These are phyloP conservation scores for Stylosanthes scabra DNA, from an alignment of 331 rosid genomes.

Conservation along the genomic window DNA sequence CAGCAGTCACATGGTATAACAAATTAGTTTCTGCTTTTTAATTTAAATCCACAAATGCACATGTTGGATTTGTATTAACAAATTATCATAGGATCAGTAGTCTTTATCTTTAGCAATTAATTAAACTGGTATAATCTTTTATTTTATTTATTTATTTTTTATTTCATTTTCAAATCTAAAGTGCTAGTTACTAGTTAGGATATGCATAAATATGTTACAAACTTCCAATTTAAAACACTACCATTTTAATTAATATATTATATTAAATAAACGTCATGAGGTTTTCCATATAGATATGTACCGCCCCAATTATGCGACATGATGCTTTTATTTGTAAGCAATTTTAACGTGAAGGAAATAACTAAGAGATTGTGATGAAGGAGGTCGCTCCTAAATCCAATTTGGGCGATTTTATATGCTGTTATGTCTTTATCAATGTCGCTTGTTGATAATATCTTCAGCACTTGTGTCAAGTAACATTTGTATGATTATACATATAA, in stretches of 20 bases:
- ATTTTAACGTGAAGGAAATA: no score
- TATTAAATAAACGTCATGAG: no score
- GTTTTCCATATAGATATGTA: no score
- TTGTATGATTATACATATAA: no score
- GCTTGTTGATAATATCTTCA: background rate
- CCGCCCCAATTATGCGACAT: no score
- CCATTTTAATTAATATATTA: no score
- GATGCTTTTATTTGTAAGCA: slow-evolving; percentile 6
- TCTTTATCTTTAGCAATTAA: slow-evolving; percentile 25
- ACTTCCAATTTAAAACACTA: no score
- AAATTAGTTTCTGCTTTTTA: background rate
- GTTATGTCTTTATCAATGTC: background rate
- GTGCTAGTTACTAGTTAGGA: no score
- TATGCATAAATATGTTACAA: no score
- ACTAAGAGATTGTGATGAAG: background rate
- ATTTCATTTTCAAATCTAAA: no score
- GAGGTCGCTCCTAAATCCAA: background rate
- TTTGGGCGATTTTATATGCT: background rate
- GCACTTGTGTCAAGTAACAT: background rate
- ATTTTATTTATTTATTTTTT: no score
- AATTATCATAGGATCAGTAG: background rate
- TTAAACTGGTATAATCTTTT: slow-evolving; percentile 10
- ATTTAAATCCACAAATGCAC: background rate
- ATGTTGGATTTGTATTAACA: background rate
- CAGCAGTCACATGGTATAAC: slow-evolving; percentile 71